These are phyloP conservation scores for Xylaria sp. DNA, from an alignment of 2,329 filamentous ascomycete species.

Conservation along the genomic window DNA sequence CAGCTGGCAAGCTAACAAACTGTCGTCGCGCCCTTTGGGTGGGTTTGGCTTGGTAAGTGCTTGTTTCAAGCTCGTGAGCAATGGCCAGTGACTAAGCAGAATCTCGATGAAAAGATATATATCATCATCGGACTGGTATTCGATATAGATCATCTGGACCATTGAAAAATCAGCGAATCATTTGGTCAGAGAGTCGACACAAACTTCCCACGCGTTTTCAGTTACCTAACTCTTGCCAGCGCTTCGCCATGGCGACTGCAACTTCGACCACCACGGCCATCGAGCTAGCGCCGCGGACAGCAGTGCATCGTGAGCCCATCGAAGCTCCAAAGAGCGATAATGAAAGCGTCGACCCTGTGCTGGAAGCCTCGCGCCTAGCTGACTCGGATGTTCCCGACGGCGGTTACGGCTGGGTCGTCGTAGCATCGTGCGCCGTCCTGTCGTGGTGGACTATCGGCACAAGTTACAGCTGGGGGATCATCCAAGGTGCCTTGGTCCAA, in stretches of 20 bases:
- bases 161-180: not conserved
- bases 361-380: conserved; percentile 39
- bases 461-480: conserved; percentile 39
- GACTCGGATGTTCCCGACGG: conserved; percentile 40
- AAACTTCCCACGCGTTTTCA: not conserved
- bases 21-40: conserved; percentile 26
- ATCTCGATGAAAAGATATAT: not conserved
- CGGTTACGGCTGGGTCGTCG: conserved; percentile 41
- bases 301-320: conserved; percentile 32
- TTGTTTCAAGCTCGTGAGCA: not conserved
- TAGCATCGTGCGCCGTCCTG: conserved; percentile 34
- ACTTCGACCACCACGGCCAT: conserved; percentile 36
- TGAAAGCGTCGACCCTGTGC: conserved; percentile 31
- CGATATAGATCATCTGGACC: not conserved
- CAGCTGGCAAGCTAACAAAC: conserved; percentile 10
- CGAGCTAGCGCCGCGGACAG: conserved; percentile 21
- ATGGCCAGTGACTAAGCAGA: not conserved
- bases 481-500: conserved; percentile 38
- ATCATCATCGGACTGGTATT: not conserved
- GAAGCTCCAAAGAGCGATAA: conserved; percentile 20
- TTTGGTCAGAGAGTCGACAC: not conserved
- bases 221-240: no score
- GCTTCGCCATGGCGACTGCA: conserved; percentile 31
- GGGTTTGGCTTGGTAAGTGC: conserved; percentile 7
- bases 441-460: conserved; percentile 42